Conservation (phyloP, 2,329 filamentous ascomycete species). For the Pseudocercospora ulei region DNA sequence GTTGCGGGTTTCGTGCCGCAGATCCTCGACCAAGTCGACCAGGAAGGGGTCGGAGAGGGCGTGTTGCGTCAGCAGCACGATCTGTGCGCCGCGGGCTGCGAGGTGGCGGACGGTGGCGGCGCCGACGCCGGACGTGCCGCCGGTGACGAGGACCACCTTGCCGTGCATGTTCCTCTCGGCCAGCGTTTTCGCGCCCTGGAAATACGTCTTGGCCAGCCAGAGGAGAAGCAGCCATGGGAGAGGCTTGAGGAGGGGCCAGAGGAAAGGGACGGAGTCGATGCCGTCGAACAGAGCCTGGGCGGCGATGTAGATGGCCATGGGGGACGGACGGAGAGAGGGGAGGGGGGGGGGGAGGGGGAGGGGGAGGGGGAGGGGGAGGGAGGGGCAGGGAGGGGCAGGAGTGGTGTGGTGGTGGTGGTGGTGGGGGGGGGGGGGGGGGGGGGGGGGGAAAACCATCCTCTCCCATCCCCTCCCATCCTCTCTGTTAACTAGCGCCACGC, state of each 20-base stretch:
- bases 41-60: constrained; percentile 76
- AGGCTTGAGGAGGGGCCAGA: constrained; percentile 40
- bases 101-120: constrained; percentile 64
- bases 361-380: too few relatives aligned
- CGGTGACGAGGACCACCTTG: constrained; percentile 85
- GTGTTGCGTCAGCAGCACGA: constrained; percentile 79
- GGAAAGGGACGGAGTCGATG: constrained; percentile 40
- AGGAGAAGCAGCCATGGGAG: constrained; percentile 46
- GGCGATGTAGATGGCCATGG: constrained; percentile 56
- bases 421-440: too few relatives aligned
- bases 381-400: too few relatives aligned
- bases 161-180: constrained; percentile 82
- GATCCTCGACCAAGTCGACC: constrained; percentile 81
- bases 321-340: too few relatives aligned
- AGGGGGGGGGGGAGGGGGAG: too few relatives aligned
- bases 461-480: too few relatives aligned
- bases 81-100: constrained; percentile 73
- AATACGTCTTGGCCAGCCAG: constrained; percentile 61
- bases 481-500: too few relatives aligned
- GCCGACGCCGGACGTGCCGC: constrained; percentile 88
- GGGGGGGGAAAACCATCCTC: too few relatives aligned
- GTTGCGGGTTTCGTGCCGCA: constrained; percentile 67
- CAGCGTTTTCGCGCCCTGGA: constrained; percentile 61
- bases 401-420: too few relatives aligned
- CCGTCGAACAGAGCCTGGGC: constrained; percentile 48